These are phyloP conservation scores for Podospora fimiseda DNA, from an alignment of 495 filamentous ascomycete species.

Conservation along the genomic window DNA sequence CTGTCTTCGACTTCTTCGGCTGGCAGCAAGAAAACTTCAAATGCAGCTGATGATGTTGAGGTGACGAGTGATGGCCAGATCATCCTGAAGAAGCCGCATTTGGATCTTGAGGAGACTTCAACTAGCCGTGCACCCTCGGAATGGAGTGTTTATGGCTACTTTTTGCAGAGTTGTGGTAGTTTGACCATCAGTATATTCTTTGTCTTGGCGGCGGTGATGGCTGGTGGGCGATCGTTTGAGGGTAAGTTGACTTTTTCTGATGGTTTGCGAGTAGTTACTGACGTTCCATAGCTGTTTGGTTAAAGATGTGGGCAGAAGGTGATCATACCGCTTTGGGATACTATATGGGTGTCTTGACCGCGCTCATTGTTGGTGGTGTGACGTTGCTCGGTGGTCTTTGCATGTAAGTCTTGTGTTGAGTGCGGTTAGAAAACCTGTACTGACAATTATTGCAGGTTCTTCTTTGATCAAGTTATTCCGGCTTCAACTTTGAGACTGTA, in stretches of 20 bases:
- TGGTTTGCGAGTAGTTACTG: neutral
- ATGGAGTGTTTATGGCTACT: constrained; percentile 5
- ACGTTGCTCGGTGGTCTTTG: constrained; percentile 2
- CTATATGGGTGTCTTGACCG: constrained; percentile 8
- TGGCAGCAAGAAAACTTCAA: neutral
- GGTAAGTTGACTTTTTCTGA: neutral
- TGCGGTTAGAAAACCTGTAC: too few species aligned
- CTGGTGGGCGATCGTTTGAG: constrained; percentile 6
- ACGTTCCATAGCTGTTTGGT: constrained; percentile 1
- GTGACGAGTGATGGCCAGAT: constrained; percentile 7
- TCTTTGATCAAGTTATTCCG: constrained; percentile 4
- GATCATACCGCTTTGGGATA: neutral
- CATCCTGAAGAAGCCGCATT: constrained; percentile 2
- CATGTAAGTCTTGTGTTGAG: too few species aligned
- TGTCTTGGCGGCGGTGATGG: constrained; percentile 1
- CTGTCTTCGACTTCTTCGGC: neutral
- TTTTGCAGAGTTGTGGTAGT: constrained; percentile 1
- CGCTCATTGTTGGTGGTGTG: constrained; percentile 5
- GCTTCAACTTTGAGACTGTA: constrained; percentile 2
- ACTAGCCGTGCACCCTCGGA: constrained; percentile 4
- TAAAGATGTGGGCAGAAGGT: constrained; percentile 8
- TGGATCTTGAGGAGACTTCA: constrained; percentile 1
- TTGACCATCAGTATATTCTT: constrained; percentile 2
- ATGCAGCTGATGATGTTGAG: constrained; percentile 3
- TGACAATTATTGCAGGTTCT: neutral